phyloP scores from a whole-genome alignment of 495 filamentous ascomycete species.

The Aspergillus hancockii region DNA sequence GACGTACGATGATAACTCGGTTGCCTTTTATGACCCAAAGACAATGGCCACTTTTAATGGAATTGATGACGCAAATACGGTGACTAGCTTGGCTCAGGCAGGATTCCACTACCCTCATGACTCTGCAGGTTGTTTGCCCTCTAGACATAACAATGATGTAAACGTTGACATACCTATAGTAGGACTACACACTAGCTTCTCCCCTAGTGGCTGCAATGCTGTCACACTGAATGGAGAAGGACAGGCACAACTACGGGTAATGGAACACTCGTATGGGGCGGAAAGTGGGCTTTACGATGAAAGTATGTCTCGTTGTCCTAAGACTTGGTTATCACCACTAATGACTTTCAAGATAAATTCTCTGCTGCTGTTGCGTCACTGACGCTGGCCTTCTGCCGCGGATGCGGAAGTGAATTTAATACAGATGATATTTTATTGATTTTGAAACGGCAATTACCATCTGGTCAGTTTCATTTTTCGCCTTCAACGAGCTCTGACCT shows the following conservation, averaged over 20 bases:
- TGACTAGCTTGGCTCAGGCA: slow-evolving; percentile 68
- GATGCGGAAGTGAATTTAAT: slow-evolving; percentile 55
- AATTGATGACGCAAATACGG: slow-evolving; percentile 59
- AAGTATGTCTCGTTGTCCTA: slow-evolving; percentile 28
- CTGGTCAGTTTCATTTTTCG: slow-evolving; percentile 39
- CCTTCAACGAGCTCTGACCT: not conserved
- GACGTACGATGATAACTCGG: slow-evolving; percentile 71
- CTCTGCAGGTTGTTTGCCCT: slow-evolving; percentile 27
- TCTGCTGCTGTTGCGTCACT: slow-evolving; percentile 58
- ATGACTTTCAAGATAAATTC: slow-evolving; percentile 40
- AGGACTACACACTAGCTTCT: slow-evolving; percentile 70
- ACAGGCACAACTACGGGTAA: slow-evolving; percentile 59
- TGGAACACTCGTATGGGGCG: slow-evolving; percentile 54
- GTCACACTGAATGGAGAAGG: slow-evolving; percentile 66
- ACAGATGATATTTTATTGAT: slow-evolving; percentile 77
- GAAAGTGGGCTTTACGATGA: slow-evolving; percentile 42
- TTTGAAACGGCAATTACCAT: slow-evolving; percentile 50
- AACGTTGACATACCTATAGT: slow-evolving; percentile 7
- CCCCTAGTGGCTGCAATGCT: slow-evolving; percentile 70
- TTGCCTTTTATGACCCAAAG: slow-evolving; percentile 73
- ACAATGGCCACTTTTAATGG: slow-evolving; percentile 66
- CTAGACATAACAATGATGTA: not conserved
- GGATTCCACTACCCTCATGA: slow-evolving; percentile 64
- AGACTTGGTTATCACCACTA: slow-evolving; percentile 3
- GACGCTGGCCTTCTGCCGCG: slow-evolving; percentile 59